These are phyloP conservation scores for Bipolaris zeicola DNA, from an alignment of 2,329 filamentous ascomycete genomes.

Conservation along the genomic window DNA sequence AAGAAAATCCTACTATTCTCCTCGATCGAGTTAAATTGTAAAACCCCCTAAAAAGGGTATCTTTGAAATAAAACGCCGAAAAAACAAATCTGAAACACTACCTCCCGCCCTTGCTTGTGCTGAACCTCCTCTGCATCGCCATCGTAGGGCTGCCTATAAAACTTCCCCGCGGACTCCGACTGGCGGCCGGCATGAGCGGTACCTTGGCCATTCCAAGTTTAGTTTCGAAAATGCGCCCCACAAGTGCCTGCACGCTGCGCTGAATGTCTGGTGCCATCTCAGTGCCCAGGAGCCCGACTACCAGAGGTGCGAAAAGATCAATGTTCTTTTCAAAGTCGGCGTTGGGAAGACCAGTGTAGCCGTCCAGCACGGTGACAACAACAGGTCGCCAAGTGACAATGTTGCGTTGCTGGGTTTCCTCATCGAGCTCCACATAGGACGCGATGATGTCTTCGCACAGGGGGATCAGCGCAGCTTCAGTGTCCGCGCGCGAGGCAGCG, in stretches of 20 bases:
- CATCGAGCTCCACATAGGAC: constrained; percentile 83
- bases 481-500: constrained; percentile 76
- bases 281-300: constrained; percentile 79
- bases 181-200: constrained; percentile 30
- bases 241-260: constrained; percentile 74
- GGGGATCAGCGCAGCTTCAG: constrained; percentile 89
- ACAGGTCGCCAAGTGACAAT: constrained; percentile 97
- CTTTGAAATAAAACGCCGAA: background rate
- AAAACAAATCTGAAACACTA: constrained; percentile 3
- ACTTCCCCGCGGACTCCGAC: constrained; percentile 31
- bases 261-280: constrained; percentile 83
- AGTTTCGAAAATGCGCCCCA: constrained; percentile 79
- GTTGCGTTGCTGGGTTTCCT: constrained; percentile 95
- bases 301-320: constrained; percentile 81
- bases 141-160: constrained; percentile 27
- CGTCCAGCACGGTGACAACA: constrained; percentile 94
- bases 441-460: constrained; percentile 93
- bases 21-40: background rate
- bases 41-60: background rate
- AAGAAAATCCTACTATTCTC: background rate
- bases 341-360: constrained; percentile 82
- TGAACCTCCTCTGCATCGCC: constrained; percentile 11
- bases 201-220: constrained; percentile 31
- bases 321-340: constrained; percentile 81
- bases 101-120: constrained; percentile 15